A percentile compares a stretch with the other conserved stretches of the same genome.
phyloP scores from a whole-genome alignment of 495 filamentous ascomycete species.

The Daldinia grandis region DNA sequence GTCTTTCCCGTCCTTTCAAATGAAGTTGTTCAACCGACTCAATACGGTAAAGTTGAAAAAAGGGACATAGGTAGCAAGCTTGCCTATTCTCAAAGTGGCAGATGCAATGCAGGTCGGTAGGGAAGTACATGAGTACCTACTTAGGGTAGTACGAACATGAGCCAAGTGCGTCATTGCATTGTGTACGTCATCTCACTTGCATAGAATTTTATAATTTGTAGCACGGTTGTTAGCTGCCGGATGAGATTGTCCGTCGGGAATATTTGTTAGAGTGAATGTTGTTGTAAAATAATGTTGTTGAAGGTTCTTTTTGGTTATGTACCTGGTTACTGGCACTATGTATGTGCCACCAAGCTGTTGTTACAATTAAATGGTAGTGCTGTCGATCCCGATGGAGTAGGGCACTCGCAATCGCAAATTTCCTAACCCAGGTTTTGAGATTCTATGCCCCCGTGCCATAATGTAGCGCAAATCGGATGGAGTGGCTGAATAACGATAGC shows the following conservation, averaged over 20 bases:
- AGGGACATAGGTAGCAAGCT: neutral
- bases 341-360: neutral
- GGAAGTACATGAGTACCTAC: constrained; percentile 1
- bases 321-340: neutral
- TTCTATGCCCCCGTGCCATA: neutral
- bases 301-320: neutral
- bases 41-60: constrained; percentile 4
- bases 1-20: neutral
- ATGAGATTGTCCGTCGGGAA: constrained; percentile 26
- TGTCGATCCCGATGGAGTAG: neutral
- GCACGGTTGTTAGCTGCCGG: constrained; percentile 18
- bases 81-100: neutral
- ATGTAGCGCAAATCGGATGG: neutral
- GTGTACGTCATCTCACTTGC: constrained; percentile 45
- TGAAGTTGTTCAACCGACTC: neutral
- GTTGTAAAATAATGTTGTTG: neutral
- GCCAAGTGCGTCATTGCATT: constrained; percentile 40
- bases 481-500: neutral
- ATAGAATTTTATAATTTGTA: constrained; percentile 34
- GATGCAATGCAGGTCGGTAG: constrained; percentile 28
- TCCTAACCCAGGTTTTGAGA: neutral
- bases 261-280: neutral
- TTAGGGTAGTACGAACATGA: constrained; percentile 14
- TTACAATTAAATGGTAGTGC: neutral
- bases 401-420: neutral